phyloP scores from a whole-genome alignment of 352 stramenopile species.

The Aphanomyces astaci region DNA sequence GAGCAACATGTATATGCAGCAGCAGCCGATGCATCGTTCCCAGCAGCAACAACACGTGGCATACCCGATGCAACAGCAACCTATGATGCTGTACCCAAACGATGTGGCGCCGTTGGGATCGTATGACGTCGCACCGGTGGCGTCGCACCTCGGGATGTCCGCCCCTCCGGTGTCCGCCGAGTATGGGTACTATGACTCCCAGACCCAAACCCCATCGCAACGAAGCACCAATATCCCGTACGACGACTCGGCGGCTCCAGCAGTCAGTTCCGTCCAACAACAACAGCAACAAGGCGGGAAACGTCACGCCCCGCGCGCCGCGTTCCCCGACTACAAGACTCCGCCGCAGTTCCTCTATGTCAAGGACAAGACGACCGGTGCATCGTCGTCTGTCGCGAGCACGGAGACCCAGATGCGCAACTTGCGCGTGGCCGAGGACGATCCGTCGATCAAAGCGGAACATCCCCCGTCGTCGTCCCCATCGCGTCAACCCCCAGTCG shows the following conservation, averaged over 20 bases:
- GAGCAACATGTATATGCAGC: conserved; percentile 10
- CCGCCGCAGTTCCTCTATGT: conserved; percentile 52
- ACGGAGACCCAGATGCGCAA: conserved; percentile 7
- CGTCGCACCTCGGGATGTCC: neutral
- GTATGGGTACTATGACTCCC: neutral
- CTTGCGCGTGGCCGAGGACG: neutral
- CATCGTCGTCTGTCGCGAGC: neutral
- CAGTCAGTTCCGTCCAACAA: too few species aligned
- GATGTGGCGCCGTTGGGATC: conserved; percentile 1
- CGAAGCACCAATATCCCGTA: too few species aligned
- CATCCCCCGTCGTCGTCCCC: neutral
- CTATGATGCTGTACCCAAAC: conserved; percentile 15
- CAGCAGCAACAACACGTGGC: conserved; percentile 9
- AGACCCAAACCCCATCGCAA: neutral
- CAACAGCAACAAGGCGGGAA: conserved; percentile 24
- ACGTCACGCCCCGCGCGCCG: conserved; percentile 37
- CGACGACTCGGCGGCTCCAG: too few species aligned
- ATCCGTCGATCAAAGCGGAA: neutral
- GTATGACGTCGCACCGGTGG: neutral
- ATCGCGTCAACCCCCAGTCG: neutral
- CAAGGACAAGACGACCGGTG: conserved; percentile 28
- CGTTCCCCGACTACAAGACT: conserved; percentile 44
- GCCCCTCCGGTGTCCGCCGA: neutral
- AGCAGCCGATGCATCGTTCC: conserved; percentile 10
- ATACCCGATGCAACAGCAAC: conserved; percentile 8